These are phyloP conservation scores for Penicillium hesseltinei DNA, from an alignment of 2,329 filamentous ascomycete species.

Conservation along the genomic window DNA sequence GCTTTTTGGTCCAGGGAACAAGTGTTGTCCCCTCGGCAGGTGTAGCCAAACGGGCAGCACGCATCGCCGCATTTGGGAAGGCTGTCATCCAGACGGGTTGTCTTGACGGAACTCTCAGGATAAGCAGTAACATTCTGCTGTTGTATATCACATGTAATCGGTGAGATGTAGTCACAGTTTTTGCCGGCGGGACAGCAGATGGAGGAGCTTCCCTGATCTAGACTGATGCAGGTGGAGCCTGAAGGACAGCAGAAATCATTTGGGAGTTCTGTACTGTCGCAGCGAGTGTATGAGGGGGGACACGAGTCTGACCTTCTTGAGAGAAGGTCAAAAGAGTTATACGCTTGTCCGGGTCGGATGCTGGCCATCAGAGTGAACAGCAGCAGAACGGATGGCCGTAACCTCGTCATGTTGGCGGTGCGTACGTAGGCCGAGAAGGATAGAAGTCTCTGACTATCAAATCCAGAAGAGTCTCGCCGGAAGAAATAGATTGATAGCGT, in stretches of 20 bases:
- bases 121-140: slow-evolving; percentile 42
- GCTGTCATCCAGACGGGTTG: slow-evolving; percentile 40
- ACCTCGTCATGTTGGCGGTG: slow-evolving; percentile 19
- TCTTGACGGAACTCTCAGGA: slow-evolving; percentile 41
- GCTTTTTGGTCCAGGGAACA: slow-evolving; percentile 30
- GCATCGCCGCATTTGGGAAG: slow-evolving; percentile 43
- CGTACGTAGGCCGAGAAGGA: neutral
- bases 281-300: slow-evolving; percentile 35
- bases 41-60: slow-evolving; percentile 51
- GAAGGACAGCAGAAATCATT: slow-evolving; percentile 46
- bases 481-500: neutral
- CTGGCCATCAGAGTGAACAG: slow-evolving; percentile 25
- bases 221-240: slow-evolving; percentile 40
- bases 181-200: slow-evolving; percentile 48
- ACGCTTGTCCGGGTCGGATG: slow-evolving; percentile 22
- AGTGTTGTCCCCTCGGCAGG: slow-evolving; percentile 35
- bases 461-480: neutral
- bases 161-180: slow-evolving; percentile 42
- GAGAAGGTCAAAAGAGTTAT: slow-evolving; percentile 17
- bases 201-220: slow-evolving; percentile 43
- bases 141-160: slow-evolving; percentile 45
- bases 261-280: slow-evolving; percentile 39
- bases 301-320: slow-evolving; percentile 30
- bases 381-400: slow-evolving; percentile 20
- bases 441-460: neutral